Percentiles rank a stretch among this genome's conserved stretches.
Evolutionary conservation across 2,329 filamentous ascomycete species (phyloP).

Genomic region (Grosmannia serpens): DNA sequence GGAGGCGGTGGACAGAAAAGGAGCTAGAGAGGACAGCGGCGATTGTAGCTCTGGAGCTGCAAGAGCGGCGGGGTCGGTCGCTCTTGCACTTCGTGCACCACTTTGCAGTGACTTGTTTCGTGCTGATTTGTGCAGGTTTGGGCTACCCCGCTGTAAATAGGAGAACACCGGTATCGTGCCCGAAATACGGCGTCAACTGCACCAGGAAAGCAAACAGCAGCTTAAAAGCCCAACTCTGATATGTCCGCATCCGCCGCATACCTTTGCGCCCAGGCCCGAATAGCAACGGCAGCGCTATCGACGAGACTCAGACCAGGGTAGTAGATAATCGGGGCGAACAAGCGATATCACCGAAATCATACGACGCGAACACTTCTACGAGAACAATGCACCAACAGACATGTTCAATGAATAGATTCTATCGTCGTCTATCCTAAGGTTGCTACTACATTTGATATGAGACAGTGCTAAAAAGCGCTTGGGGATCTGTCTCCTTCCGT

Average conservation of each 20-base stretch:
- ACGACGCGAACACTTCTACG: no score
- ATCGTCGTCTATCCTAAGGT: constrained; percentile 33
- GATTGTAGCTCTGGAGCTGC: not conserved
- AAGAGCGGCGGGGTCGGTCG: constrained; percentile 1
- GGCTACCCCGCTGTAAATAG: not conserved
- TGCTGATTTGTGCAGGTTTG: not conserved
- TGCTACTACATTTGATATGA: constrained; percentile 1
- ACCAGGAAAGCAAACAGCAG: not conserved
- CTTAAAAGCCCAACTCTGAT: not conserved
- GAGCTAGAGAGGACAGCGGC: not conserved
- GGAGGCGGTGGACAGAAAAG: not conserved
- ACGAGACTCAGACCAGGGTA: not conserved
- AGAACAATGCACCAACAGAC: not conserved
- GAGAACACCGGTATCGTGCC: not conserved
- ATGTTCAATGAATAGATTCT: constrained; percentile 35
- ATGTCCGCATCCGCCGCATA: no score
- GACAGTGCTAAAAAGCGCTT: not conserved
- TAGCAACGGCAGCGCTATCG: not conserved
- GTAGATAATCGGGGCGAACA: no score
- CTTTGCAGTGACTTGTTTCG: not conserved
- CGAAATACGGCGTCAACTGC: not conserved
- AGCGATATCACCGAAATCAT: not conserved
- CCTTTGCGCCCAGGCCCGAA: no score
- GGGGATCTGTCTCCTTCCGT: not conserved
- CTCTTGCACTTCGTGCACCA: not conserved